phyloP scores from a whole-genome alignment of 2,329 filamentous ascomycete species.

The Pseudogymnoascus sp. region DNA sequence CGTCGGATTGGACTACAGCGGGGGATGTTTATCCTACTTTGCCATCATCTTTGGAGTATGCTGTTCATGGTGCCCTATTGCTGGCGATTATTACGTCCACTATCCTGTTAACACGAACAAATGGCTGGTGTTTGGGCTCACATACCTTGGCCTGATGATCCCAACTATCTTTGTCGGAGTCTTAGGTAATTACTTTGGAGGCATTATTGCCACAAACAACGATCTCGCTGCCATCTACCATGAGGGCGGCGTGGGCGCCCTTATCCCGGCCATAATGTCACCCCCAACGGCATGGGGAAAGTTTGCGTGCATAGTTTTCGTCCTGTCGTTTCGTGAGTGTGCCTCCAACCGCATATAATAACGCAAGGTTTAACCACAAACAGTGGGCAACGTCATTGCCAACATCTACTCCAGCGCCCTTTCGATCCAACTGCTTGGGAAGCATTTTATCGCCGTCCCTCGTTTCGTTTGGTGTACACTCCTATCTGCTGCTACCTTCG shows the following conservation, averaged over 20 bases:
- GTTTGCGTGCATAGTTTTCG: slow-evolving; percentile 3
- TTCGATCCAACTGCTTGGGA: slow-evolving; percentile 18
- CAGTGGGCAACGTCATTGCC: slow-evolving; percentile 15
- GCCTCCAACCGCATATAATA: not conserved
- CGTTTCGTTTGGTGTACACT: slow-evolving; percentile 21
- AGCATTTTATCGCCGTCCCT: slow-evolving; percentile 19
- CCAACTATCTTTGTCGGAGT: slow-evolving; percentile 30
- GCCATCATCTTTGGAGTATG: slow-evolving; percentile 7
- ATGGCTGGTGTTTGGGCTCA: slow-evolving; percentile 41
- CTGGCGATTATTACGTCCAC: slow-evolving; percentile 39
- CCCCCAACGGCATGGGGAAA: not conserved
- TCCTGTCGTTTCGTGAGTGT: slow-evolving; percentile 2
- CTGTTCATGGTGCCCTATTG: slow-evolving; percentile 37
- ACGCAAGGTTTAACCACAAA: not conserved
- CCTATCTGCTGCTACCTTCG: slow-evolving; percentile 13
- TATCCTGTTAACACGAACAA: slow-evolving; percentile 39
- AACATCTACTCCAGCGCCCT: slow-evolving; percentile 21
- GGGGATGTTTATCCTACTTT: slow-evolving; percentile 10
- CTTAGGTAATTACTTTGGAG: slow-evolving; percentile 7
- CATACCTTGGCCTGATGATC: slow-evolving; percentile 39
- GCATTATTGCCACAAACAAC: not conserved
- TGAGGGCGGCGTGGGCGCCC: not conserved
- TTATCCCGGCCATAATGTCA: not conserved
- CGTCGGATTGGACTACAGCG: slow-evolving; percentile 12
- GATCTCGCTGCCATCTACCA: not conserved